phyloP scores from a whole-genome alignment of 108 stramenopile genomes.

The Skeletonema grethae region DNA sequence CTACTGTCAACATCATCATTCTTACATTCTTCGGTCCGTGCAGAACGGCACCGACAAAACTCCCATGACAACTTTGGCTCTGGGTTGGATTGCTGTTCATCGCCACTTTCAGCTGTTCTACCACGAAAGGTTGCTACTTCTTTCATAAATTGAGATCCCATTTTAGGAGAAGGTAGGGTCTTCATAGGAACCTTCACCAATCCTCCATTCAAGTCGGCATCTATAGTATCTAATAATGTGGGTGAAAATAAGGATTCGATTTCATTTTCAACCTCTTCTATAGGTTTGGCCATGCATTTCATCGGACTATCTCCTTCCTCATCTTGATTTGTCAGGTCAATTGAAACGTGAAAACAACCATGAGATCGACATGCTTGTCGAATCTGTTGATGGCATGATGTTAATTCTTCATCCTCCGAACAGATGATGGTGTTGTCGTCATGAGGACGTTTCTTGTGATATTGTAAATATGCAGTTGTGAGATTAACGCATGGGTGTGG shows the following conservation, averaged over 20 bases:
- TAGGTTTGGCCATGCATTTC: constrained; percentile 11
- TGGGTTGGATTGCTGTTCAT: constrained; percentile 17
- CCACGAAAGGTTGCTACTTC: constrained; percentile 47
- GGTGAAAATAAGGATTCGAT: constrained; percentile 42
- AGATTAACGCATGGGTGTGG: constrained; percentile 37
- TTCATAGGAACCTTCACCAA: not conserved
- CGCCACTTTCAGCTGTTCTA: constrained; percentile 52
- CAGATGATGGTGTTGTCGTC: no score
- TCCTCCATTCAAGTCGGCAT: constrained; percentile 25
- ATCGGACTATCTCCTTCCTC: not conserved
- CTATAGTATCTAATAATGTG: constrained; percentile 7
- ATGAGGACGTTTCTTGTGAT: not conserved
- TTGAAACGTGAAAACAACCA: constrained; percentile 47
- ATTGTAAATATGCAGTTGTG: constrained; percentile 14
- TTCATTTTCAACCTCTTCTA: constrained; percentile 2
- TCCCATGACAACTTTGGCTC: constrained; percentile 65
- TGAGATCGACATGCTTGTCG: constrained; percentile 39
- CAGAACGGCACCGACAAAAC: constrained; percentile 31
- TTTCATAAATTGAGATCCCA: no score
- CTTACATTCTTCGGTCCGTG: not conserved
- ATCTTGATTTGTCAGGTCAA: constrained; percentile 1
- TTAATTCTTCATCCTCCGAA: not conserved
- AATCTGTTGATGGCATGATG: constrained; percentile 11
- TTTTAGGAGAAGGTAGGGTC: not conserved
- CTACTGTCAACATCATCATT: constrained; percentile 6